Conservation (phyloP, 257 asterid genomes). For the Solanum piurae region DNA sequence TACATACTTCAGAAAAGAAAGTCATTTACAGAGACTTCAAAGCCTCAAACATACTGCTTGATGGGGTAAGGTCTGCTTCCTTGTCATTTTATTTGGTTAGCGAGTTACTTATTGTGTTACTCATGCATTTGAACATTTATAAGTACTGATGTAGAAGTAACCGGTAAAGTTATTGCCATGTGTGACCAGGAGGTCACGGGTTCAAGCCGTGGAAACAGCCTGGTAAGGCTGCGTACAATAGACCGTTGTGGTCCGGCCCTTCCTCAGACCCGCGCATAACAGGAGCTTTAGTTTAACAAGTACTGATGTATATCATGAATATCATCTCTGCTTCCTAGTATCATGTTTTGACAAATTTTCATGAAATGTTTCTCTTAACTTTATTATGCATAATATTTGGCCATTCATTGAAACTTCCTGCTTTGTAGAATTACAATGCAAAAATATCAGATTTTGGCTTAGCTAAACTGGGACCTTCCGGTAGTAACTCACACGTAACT, state of each 20-base stretch:
- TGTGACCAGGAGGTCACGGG: not conserved
- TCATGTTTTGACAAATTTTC: not conserved
- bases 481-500: conserved; percentile 36
- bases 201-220: not conserved
- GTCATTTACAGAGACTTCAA: conserved; percentile 39
- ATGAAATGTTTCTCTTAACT: not conserved
- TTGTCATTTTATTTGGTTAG: not conserved
- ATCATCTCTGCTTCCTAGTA: not conserved
- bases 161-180: not conserved
- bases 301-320: not conserved
- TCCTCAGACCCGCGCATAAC: not conserved
- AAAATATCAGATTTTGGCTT: conserved; percentile 44
- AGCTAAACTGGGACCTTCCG: conserved; percentile 38
- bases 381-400: not conserved
- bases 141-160: not conserved
- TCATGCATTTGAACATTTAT: not conserved
- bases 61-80: conserved; percentile 14
- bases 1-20: conserved; percentile 29
- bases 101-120: not conserved
- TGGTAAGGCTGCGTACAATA: not conserved
- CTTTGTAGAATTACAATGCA: conserved; percentile 34
- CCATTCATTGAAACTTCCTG: not conserved
- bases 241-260: not conserved
- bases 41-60: conserved; percentile 38
- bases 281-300: not conserved